phyloP scores from a whole-genome alignment of 176 grass and related monocot species.

The Pontederia crassipes region DNA sequence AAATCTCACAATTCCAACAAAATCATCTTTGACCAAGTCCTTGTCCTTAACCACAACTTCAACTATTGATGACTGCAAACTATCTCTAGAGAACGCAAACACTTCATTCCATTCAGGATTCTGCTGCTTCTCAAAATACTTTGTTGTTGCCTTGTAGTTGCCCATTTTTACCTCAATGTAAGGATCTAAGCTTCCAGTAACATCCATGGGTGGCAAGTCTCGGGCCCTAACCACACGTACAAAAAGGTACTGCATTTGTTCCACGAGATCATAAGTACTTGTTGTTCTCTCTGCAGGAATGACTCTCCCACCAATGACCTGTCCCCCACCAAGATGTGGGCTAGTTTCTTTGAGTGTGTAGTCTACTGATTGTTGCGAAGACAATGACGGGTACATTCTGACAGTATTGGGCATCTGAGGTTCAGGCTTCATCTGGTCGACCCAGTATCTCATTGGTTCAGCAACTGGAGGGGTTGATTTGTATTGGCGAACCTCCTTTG shows the following conservation, averaged over 20 bases:
- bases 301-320: slow-evolving; percentile 84
- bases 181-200: slow-evolving; percentile 91
- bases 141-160: slow-evolving; percentile 81
- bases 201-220: slow-evolving; percentile 73
- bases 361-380: slow-evolving; percentile 77
- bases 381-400: slow-evolving; percentile 70
- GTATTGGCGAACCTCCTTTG: slow-evolving; percentile 55
- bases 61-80: slow-evolving; percentile 78
- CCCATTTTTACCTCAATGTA: slow-evolving; percentile 85
- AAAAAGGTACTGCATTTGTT: slow-evolving; percentile 94
- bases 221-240: slow-evolving; percentile 96
- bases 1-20: slow-evolving; percentile 77
- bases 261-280: slow-evolving; percentile 93
- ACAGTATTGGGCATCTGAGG: slow-evolving; percentile 53
- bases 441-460: slow-evolving; percentile 41
- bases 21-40: slow-evolving; percentile 83
- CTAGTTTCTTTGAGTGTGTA: slow-evolving; percentile 92
- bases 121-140: slow-evolving; percentile 85
- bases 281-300: slow-evolving; percentile 67
- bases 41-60: slow-evolving; percentile 86
- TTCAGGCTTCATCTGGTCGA: slow-evolving; percentile 63
- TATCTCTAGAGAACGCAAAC: slow-evolving; percentile 91
- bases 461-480: slow-evolving; percentile 36
- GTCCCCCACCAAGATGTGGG: slow-evolving; percentile 81
- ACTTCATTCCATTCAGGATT: slow-evolving; percentile 94